Evolutionary conservation across 495 filamentous ascomycete species (phyloP).

Genomic region (Patellaria atrata): DNA sequence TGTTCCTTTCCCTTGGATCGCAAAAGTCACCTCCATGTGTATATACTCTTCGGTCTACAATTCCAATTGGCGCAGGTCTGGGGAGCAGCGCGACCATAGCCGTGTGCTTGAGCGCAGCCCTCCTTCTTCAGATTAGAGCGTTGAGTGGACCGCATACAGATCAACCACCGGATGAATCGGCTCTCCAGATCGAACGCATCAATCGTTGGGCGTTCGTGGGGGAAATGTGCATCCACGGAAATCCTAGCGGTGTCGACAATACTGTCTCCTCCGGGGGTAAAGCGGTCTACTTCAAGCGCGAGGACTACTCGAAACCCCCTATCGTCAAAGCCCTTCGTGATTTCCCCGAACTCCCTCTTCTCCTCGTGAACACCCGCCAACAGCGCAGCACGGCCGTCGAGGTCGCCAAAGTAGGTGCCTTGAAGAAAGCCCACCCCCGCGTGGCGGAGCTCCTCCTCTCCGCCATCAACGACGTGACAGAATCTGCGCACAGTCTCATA

Average conservation of each 20-base stretch:
- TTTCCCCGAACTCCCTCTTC: constrained; percentile 80
- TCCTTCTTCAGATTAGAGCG: constrained; percentile 76
- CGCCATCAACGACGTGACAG: constrained; percentile 67
- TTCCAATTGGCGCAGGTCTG: constrained; percentile 82
- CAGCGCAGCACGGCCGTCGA: constrained; percentile 67
- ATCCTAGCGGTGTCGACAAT: constrained; percentile 93
- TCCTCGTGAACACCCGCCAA: constrained; percentile 77
- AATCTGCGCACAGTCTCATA: constrained; percentile 58
- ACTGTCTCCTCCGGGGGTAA: constrained; percentile 89
- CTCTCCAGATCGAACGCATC: constrained; percentile 77
- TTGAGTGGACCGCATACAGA: constrained; percentile 80
- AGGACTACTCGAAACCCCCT: constrained; percentile 64
- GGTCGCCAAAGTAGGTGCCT: constrained; percentile 67
- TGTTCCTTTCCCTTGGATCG: constrained; percentile 76
- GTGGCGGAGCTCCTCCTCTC: constrained; percentile 68
- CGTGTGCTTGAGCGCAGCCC: constrained; percentile 75
- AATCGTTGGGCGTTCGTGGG: constrained; percentile 96
- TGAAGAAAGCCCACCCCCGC: constrained; percentile 52
- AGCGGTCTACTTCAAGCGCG: constrained; percentile 76
- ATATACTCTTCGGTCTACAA: constrained; percentile 85
- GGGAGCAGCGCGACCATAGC: constrained; percentile 86
- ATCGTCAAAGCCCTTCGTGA: constrained; percentile 58
- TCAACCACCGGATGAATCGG: constrained; percentile 66
- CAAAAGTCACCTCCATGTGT: constrained; percentile 61
- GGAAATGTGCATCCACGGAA: constrained; percentile 93